Base-by-base conservation (phyloP, 192 early-diverging fungal genomes). In the Pilaira anomala region DNA sequence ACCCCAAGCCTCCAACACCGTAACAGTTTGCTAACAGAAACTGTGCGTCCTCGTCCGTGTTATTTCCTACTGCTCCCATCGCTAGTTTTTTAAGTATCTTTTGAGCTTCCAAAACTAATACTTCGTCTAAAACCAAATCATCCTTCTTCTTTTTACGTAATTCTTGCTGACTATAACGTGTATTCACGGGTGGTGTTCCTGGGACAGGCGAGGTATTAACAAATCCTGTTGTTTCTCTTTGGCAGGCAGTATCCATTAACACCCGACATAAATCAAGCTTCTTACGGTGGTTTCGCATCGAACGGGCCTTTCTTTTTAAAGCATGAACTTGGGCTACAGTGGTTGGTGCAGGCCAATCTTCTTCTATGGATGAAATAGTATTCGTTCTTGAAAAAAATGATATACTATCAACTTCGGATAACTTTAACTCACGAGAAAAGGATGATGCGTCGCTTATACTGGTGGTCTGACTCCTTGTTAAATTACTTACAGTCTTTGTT, bases 1-100 rank as follows among this genome's bases (percentile, higher is more conserved):
- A 79, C 2, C 91, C 90, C n/a, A 94, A 74, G 6, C 82, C 80
- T 36, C 94, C 95, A 65, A 91, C 90, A 49, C 92, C 93, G 67
- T 95, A 91, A 62, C 87, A 88, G 25, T 93, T 91, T 30, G 94
- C 97, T 14, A 98, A 75, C 70, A 91, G 89, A 76, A 96, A 98
- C 72, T 93, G 87, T 11, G 97, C 92, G 22, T 97, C 95, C 5
- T 93, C 81, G 21, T 89, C 87, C 3, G 56, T 36, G 18, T 46
- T 46, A 7, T 58, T n/a, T 5, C 87, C 85, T 22, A 81, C 77
- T 50, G 85, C 87, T 33, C 91, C 80, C 7, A 77, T 85, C 0
- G 89, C 86, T 24, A 97, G 76, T 57, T 87, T 87, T 63, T 96
- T 95, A 28, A 96, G 73, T 72, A 87, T 81, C 61, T 93, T 94